These are phyloP conservation scores for Akanthomyces dipterigenus DNA, from an alignment of 2,329 filamentous ascomycete species.

Conservation along the genomic window DNA sequence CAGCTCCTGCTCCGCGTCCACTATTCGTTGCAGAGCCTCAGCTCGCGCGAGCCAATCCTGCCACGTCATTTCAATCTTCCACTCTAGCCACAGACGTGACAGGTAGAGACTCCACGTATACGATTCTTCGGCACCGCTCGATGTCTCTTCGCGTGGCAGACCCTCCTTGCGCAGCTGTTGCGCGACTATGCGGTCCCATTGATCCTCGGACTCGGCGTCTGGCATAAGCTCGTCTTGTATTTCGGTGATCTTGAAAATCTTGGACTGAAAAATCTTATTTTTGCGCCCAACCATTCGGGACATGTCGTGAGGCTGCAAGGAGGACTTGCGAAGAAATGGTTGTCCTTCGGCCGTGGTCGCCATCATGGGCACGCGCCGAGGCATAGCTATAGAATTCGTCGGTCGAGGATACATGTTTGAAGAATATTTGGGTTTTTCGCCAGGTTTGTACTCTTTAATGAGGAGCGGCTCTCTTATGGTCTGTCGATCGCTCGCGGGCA, in stretches of 20 bases:
- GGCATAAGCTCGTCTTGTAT: slow-evolving; percentile 31
- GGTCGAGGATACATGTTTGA: slow-evolving; percentile 12
- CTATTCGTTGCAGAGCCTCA: slow-evolving; percentile 33
- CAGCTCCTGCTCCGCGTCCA: slow-evolving; percentile 30
- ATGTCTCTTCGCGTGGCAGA: slow-evolving; percentile 3
- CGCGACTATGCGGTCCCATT: slow-evolving; percentile 38
- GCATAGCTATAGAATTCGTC: slow-evolving; percentile 20
- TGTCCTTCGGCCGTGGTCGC: slow-evolving; percentile 44
- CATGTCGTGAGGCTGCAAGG: slow-evolving; percentile 56
- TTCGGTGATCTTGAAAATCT: slow-evolving; percentile 30
- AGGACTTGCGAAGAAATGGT: slow-evolving; percentile 60
- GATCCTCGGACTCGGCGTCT: slow-evolving; percentile 35
- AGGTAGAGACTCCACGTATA: slow-evolving; percentile 27
- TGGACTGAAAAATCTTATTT: slow-evolving; percentile 34
- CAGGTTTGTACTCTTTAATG: slow-evolving; percentile 26
- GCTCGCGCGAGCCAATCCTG: slow-evolving; percentile 35
- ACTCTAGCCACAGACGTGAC: slow-evolving; percentile 24
- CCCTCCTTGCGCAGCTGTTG: slow-evolving; percentile 19
- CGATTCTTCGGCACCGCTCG: slow-evolving; percentile 14
- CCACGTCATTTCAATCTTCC: slow-evolving; percentile 25
- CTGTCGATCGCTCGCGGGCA: slow-evolving; percentile 11
- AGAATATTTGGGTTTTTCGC: slow-evolving; percentile 38
- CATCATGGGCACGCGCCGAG: slow-evolving; percentile 53
- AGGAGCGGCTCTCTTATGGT: slow-evolving; percentile 24
- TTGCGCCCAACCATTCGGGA: slow-evolving; percentile 51